These are phyloP conservation scores for Botrytis byssoidea DNA, from an alignment of 2,329 filamentous ascomycete genomes.

Conservation along the genomic window DNA sequence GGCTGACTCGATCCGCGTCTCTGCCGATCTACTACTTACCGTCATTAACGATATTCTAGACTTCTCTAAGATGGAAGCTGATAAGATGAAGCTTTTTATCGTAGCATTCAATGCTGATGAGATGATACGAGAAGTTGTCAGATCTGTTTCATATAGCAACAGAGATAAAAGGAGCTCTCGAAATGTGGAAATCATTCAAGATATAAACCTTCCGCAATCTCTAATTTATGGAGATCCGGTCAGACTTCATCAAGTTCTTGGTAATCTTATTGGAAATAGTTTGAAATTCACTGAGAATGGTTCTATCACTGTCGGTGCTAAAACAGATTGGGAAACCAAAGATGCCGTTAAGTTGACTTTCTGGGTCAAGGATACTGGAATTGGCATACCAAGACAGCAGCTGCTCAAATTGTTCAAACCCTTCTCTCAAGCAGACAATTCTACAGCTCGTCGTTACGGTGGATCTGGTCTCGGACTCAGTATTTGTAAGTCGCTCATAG, in stretches of 20 bases:
- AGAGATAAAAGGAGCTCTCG: conserved; percentile 60
- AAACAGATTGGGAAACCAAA: conserved; percentile 67
- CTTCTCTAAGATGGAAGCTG: conserved; percentile 90
- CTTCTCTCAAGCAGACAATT: conserved; percentile 89
- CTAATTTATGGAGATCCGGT: conserved; percentile 70
- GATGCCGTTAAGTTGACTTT: conserved; percentile 75
- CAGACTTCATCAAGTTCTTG: conserved; percentile 65
- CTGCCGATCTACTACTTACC: conserved; percentile 80
- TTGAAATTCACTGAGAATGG: conserved; percentile 91
- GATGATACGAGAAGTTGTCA: conserved; percentile 64
- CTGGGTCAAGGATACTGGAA: conserved; percentile 86
- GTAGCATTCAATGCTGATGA: conserved; percentile 66
- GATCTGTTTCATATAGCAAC: conserved; percentile 65
- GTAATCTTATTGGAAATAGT: conserved; percentile 87
- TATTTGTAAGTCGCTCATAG: conserved; percentile 92
- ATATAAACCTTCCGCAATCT: conserved; percentile 66
- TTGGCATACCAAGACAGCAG: conserved; percentile 81
- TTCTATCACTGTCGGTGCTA: conserved; percentile 78
- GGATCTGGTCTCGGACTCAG: conserved; percentile 88
- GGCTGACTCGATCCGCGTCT: conserved; percentile 82
- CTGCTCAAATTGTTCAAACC: conserved; percentile 85
- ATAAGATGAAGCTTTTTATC: conserved; percentile 78
- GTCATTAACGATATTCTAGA: conserved; percentile 97
- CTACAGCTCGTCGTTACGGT: conserved; percentile 85
- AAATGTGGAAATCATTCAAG: conserved; percentile 63